Conservation (phyloP, 495 filamentous ascomycete genomes). For the Neurospora terricola region DNA sequence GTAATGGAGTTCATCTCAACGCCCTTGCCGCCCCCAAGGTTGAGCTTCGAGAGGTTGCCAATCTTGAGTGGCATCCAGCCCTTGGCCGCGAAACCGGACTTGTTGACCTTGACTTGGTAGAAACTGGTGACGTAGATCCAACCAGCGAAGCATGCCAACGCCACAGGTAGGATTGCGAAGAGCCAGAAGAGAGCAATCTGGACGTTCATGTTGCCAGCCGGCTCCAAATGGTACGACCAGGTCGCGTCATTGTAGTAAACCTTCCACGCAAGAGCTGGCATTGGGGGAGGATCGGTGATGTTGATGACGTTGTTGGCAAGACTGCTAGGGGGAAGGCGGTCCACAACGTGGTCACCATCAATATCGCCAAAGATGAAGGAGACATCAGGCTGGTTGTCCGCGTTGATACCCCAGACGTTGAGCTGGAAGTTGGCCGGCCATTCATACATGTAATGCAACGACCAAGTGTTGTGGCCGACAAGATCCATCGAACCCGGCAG, state of each 20-base stretch:
- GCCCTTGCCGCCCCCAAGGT: conserved; percentile 19
- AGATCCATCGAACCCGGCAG: conserved; percentile 46
- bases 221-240: conserved; percentile 41
- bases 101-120: conserved; percentile 64
- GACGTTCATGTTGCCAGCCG: conserved; percentile 42
- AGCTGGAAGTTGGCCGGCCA: conserved; percentile 55
- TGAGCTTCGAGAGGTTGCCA: conserved; percentile 16
- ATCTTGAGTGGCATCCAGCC: conserved; percentile 17
- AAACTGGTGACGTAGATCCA: conserved; percentile 56
- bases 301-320: conserved; percentile 47
- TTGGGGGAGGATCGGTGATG: conserved; percentile 46
- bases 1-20: conserved; percentile 30
- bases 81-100: conserved; percentile 46
- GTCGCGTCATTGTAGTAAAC: conserved; percentile 48
- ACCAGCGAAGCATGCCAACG: conserved; percentile 39
- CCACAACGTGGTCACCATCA: conserved; percentile 42
- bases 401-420: conserved; percentile 62
- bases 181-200: conserved; percentile 52
- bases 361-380: conserved; percentile 26
- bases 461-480: conserved; percentile 46
- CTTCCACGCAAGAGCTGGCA: conserved; percentile 47
- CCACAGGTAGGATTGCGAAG: conserved; percentile 45
- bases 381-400: conserved; percentile 51
- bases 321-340: conserved; percentile 54
- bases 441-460: conserved; percentile 53